These are phyloP conservation scores for Aethionema arabicum DNA, from an alignment of 345 rosid species.

Conservation along the genomic window DNA sequence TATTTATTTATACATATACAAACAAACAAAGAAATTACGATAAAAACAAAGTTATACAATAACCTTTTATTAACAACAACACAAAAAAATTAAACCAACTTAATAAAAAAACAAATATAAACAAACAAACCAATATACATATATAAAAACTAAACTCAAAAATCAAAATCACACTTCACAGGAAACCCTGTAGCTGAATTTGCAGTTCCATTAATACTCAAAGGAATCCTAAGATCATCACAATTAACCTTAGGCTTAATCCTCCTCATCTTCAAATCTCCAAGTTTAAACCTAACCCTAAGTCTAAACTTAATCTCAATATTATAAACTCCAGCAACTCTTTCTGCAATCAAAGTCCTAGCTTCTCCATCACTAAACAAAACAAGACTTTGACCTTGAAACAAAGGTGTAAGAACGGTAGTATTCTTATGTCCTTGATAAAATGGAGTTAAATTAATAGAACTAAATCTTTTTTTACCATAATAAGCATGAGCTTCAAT, in stretches of 20 bases:
- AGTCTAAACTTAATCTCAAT: conserved; percentile 56
- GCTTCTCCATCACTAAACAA: conserved; percentile 34
- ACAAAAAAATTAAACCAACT: neutral
- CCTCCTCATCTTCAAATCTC: conserved; percentile 47
- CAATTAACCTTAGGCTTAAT: conserved; percentile 59
- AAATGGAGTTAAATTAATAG: conserved; percentile 43
- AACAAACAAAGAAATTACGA: too few relatives aligned
- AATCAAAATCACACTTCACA: conserved; percentile 53
- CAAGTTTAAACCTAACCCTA: conserved; percentile 62
- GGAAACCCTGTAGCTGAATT: conserved; percentile 17
- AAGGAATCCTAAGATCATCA: conserved; percentile 58
- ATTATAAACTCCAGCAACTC: conserved; percentile 39
- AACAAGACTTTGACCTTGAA: conserved; percentile 41
- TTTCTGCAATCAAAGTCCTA: conserved; percentile 43
- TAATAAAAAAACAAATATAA: neutral
- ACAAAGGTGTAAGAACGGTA: conserved; percentile 43
- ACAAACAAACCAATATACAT: conserved; percentile 23
- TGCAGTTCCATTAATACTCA: conserved; percentile 34
- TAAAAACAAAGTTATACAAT: neutral
- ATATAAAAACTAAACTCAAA: conserved; percentile 29
- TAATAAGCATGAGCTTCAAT: conserved; percentile 53
- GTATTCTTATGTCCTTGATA: conserved; percentile 85
- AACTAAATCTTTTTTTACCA: conserved; percentile 41
- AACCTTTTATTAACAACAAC: conserved; percentile 4
- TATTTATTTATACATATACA: too few relatives aligned